phyloP scores from a whole-genome alignment of 2,329 filamentous ascomycete species.

The Trichophyton mentagrophytes region DNA sequence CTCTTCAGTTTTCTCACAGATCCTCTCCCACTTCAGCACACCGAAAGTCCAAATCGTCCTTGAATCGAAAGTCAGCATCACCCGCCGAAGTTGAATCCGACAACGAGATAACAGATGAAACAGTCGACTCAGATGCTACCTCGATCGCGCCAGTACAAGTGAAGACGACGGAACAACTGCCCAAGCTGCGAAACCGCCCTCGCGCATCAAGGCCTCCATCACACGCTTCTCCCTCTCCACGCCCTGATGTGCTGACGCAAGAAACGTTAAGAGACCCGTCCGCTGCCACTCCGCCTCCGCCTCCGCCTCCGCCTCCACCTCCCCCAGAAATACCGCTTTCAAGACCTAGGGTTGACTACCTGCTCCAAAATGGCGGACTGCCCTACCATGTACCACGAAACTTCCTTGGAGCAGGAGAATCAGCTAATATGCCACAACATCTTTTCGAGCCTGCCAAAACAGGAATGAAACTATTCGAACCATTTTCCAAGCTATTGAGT shows the following conservation, averaged over 20 bases:
- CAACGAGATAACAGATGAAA: slow-evolving; percentile 17
- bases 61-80: slow-evolving; percentile 21
- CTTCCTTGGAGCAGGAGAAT: slow-evolving; percentile 45
- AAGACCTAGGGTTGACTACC: slow-evolving; percentile 76
- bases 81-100: slow-evolving; percentile 23
- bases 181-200: not conserved
- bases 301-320: slow-evolving; percentile 57
- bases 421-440: slow-evolving; percentile 46
- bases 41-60: slow-evolving; percentile 17
- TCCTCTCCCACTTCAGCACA: slow-evolving; percentile 25
- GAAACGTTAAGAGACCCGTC: slow-evolving; percentile 2
- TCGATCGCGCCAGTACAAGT: slow-evolving; percentile 34
- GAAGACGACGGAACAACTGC: slow-evolving; percentile 12
- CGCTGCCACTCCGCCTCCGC: not conserved
- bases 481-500: slow-evolving; percentile 69
- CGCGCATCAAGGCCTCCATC: not conserved
- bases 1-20: slow-evolving; percentile 24
- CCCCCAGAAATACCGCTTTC: slow-evolving; percentile 54
- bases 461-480: slow-evolving; percentile 63
- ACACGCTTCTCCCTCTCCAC: not conserved
- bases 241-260: not conserved
- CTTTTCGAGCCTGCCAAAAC: slow-evolving; percentile 52
- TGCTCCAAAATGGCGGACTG: slow-evolving; percentile 78
- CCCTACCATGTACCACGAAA: slow-evolving; percentile 57
- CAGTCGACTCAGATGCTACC: slow-evolving; percentile 35